These are phyloP conservation scores for Warburgia ugandensis DNA, from an alignment of 164 flowering plant species.

Conservation along the genomic window DNA sequence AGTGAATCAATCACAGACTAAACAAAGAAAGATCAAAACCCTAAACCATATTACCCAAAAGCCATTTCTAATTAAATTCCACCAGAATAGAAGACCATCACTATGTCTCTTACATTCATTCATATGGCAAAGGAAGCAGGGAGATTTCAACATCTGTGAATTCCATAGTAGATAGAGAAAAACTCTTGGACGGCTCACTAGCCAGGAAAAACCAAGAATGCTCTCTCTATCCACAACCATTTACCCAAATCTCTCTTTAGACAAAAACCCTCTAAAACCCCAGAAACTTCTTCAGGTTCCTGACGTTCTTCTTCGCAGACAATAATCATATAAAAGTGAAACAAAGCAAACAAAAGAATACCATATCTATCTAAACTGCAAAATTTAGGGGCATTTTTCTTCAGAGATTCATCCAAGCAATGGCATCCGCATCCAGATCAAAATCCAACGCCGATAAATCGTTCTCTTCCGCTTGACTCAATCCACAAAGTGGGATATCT, in stretches of 20 bases:
- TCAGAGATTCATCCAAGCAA: conserved; percentile 48
- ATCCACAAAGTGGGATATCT: conserved; percentile 32
- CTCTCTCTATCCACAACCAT: neutral
- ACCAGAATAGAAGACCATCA: too few relatives aligned
- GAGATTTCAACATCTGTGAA: neutral
- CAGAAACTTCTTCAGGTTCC: neutral
- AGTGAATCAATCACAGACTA: too few relatives aligned
- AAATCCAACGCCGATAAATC: conserved; percentile 41
- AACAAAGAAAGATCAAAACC: too few relatives aligned
- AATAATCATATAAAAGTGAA: neutral
- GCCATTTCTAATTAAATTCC: too few relatives aligned
- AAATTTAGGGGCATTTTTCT: conserved; percentile 54
- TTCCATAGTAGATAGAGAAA: too few relatives aligned
- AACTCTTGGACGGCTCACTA: conserved; percentile 4
- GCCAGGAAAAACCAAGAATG: conserved; percentile 1
- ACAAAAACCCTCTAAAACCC: neutral
- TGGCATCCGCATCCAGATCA: conserved; percentile 20
- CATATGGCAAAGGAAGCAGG: too few relatives aligned
- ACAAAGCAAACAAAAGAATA: conserved; percentile 1
- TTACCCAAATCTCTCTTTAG: neutral
- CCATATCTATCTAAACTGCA: conserved; percentile 35
- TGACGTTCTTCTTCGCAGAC: too few relatives aligned
- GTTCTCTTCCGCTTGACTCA: conserved; percentile 23
- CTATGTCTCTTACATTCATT: too few relatives aligned
- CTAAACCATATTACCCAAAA: too few relatives aligned